These are phyloP conservation scores for Eragrostis nindensis DNA, from an alignment of 176 grass and related monocot species.

Conservation along the genomic window DNA sequence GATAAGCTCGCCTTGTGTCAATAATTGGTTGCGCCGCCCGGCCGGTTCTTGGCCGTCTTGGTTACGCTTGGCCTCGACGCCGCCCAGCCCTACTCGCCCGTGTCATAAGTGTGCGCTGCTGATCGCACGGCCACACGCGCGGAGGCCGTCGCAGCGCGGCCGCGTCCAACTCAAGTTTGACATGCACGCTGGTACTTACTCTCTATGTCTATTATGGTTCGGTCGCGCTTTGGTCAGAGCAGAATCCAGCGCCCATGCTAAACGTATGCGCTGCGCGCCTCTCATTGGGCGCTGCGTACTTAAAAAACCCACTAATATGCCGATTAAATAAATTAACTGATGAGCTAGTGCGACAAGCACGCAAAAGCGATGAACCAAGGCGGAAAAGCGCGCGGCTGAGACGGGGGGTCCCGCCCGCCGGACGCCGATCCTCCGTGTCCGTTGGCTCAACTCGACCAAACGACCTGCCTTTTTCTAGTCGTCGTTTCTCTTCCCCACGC, in stretches of 20 bases:
- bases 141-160: not conserved
- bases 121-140: too few species aligned
- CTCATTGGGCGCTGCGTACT: not conserved
- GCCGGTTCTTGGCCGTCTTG: not conserved
- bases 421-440: conserved; percentile 35
- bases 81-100: too few species aligned
- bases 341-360: not conserved
- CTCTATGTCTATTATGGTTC: too few species aligned
- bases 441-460: conserved; percentile 40
- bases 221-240: conserved; percentile 5
- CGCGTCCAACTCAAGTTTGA: not conserved
- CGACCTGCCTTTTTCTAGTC: conserved; percentile 30
- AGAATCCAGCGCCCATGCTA: conserved; percentile 38
- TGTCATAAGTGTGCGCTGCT: too few species aligned
- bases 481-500: not conserved
- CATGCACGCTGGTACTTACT: not conserved
- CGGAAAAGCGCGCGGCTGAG: conserved; percentile 26
- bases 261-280: not conserved
- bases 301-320: not conserved
- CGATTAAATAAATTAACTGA: conserved; percentile 5
- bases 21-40: not conserved
- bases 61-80: not conserved
- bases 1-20: not conserved
- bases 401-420: not conserved
- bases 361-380: not conserved